These are phyloP conservation scores for Lodderomyces pseudojiufengensis DNA, from an alignment of 1,139 yeast species.

Conservation along the genomic window DNA sequence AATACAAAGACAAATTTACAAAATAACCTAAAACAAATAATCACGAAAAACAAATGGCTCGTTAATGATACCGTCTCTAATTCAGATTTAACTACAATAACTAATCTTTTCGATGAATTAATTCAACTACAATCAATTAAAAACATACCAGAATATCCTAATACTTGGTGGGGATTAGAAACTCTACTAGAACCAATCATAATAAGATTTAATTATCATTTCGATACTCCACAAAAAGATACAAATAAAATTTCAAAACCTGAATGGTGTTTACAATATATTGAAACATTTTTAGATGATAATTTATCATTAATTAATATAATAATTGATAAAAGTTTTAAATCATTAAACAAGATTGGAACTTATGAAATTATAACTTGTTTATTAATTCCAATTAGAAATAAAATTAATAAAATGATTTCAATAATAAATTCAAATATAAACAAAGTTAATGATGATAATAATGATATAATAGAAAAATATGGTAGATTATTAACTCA, in stretches of 20 bases:
- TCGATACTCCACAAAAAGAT: conserved; percentile 50
- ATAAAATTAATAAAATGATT: conserved; percentile 37
- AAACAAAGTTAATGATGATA: conserved; percentile 7
- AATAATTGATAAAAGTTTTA: conserved; percentile 30
- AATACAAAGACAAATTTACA: conserved; percentile 6
- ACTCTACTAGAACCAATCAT: conserved; percentile 54
- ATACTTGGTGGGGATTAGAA: conserved; percentile 57
- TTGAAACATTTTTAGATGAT: conserved; percentile 48
- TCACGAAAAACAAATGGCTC: conserved; percentile 19
- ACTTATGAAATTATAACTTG: conserved; percentile 55
- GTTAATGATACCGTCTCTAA: conserved; percentile 5
- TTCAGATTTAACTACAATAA: conserved; percentile 12
- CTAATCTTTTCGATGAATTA: conserved; percentile 18
- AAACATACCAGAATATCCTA: conserved; percentile 34
- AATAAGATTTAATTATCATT: conserved; percentile 70
- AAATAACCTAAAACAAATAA: conserved; percentile 4
- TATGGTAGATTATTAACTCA: conserved; percentile 56
- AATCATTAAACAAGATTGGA: conserved; percentile 25
- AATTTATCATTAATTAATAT: conserved; percentile 35
- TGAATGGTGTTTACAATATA: conserved; percentile 69
- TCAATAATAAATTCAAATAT: conserved; percentile 28
- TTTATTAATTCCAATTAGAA: conserved; percentile 47
- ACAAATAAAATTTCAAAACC: conserved; percentile 75
- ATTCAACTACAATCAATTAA: conserved; percentile 37
- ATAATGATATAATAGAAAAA: conserved; percentile 26